Conservation (phyloP, 2,329 filamentous ascomycete species). For the Xylariales sp. region DNA sequence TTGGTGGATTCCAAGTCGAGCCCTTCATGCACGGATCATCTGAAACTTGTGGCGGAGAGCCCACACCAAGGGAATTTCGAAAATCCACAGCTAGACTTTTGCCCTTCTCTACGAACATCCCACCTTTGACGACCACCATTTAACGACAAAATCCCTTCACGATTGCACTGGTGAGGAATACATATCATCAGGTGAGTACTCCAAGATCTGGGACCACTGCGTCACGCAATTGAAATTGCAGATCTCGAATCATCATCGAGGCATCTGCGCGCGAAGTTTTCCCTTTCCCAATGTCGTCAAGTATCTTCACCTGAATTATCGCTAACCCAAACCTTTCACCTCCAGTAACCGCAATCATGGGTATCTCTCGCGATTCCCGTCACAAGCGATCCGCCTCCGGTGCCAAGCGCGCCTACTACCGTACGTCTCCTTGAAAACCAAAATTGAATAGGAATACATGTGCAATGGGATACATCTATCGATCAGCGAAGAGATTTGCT, state of each 20-base stretch:
- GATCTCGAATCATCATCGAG: neutral
- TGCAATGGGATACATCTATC: conserved; percentile 1
- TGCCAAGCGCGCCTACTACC: conserved; percentile 94
- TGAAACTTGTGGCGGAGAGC: too few relatives aligned
- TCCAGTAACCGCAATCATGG: conserved; percentile 76
- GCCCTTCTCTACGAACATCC: conserved; percentile 3
- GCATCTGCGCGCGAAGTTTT: neutral
- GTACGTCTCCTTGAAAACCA: conserved; percentile 48
- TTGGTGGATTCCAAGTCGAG: too few relatives aligned
- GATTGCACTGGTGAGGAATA: conserved; percentile 8
- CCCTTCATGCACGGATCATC: too few relatives aligned
- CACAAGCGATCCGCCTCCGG: conserved; percentile 99
- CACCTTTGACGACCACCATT: conserved; percentile 3
- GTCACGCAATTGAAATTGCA: neutral
- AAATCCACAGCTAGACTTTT: conserved; percentile 5
- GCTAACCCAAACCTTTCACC: conserved; percentile 6
- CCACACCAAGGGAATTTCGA: neutral
- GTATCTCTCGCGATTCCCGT: conserved; percentile 99
- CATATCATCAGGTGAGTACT: conserved; percentile 7
- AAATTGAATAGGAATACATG: conserved; percentile 9
- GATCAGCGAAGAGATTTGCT: neutral
- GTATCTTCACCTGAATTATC: too few relatives aligned
- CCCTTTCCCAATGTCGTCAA: neutral
- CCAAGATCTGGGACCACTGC: neutral
- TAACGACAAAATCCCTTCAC: conserved; percentile 3